Conservation (phyloP, 2,329 filamentous ascomycete genomes). For the Fusarium pseudonygamai region DNA sequence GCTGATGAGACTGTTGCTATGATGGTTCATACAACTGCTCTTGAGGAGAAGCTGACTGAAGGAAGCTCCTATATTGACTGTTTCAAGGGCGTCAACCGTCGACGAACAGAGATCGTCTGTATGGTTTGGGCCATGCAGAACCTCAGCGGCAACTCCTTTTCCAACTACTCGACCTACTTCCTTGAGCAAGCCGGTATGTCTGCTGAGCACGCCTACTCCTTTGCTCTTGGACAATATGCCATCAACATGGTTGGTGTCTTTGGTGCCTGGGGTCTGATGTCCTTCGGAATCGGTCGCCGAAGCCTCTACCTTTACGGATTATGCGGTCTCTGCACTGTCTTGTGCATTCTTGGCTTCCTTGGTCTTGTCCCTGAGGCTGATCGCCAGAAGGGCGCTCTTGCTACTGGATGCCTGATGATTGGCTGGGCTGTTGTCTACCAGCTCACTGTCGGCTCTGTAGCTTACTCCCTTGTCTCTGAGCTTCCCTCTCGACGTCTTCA, state of each 20-base stretch:
- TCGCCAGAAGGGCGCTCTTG: slow-evolving; percentile 70
- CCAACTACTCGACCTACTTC: slow-evolving; percentile 73
- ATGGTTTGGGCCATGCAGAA: slow-evolving; percentile 73
- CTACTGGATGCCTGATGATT: slow-evolving; percentile 85
- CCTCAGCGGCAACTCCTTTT: slow-evolving; percentile 70
- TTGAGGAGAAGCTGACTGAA: slow-evolving; percentile 78
- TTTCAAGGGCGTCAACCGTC: slow-evolving; percentile 80
- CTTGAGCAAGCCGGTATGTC: slow-evolving; percentile 67
- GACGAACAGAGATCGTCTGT: slow-evolving; percentile 77
- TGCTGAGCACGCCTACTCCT: slow-evolving; percentile 60
- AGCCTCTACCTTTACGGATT: slow-evolving; percentile 80
- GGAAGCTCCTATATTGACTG: slow-evolving; percentile 84
- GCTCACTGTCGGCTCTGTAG: slow-evolving; percentile 86
- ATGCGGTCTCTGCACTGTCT: slow-evolving; percentile 77
- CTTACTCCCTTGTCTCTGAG: slow-evolving; percentile 88
- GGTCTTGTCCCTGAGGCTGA: slow-evolving; percentile 74
- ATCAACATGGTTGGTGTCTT: slow-evolving; percentile 85
- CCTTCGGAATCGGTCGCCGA: slow-evolving; percentile 76
- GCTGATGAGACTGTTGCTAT: slow-evolving; percentile 87
- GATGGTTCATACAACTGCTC: slow-evolving; percentile 89
- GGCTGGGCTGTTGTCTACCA: slow-evolving; percentile 86
- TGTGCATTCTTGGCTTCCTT: slow-evolving; percentile 85
- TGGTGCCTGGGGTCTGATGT: slow-evolving; percentile 84
- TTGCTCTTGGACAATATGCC: slow-evolving; percentile 70
- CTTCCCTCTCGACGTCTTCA: slow-evolving; percentile 83